A percentile compares a stretch with the other conserved stretches of the same genome.
Conservation (phyloP, 2,329 filamentous ascomycete genomes). For the Aspergillus luchuensis region DNA sequence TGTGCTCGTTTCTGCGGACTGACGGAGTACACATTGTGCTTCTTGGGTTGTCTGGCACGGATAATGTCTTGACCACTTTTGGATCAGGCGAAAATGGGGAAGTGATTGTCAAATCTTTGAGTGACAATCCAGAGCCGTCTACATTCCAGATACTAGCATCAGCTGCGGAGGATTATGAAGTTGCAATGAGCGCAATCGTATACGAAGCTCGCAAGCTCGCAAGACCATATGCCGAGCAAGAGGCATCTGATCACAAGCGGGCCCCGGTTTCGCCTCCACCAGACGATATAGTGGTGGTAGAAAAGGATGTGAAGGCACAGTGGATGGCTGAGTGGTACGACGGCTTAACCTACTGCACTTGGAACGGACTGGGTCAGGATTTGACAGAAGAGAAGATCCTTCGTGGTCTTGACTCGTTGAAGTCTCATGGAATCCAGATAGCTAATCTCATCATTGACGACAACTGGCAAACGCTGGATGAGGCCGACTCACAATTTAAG, state of each 20-base stretch:
- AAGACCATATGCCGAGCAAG: conserved; percentile 29
- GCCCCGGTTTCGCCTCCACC: conserved; percentile 36
- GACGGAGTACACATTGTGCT: conserved; percentile 76
- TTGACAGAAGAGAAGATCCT: conserved; percentile 80
- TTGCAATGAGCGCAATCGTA: conserved; percentile 76
- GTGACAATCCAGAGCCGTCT: conserved; percentile 63
- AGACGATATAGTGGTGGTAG: conserved; percentile 47
- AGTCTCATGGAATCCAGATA: conserved; percentile 72
- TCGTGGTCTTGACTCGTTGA: conserved; percentile 70
- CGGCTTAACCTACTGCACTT: conserved; percentile 91
- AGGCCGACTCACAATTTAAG: conserved; percentile 55
- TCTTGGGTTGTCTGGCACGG: conserved; percentile 73
- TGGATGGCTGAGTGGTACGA: conserved; percentile 93
- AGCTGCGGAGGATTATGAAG: conserved; percentile 71
- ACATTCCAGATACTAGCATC: conserved; percentile 68
- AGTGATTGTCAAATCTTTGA: conserved; percentile 69
- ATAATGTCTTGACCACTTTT: conserved; percentile 70
- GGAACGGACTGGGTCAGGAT: conserved; percentile 86
- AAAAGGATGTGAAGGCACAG: conserved; percentile 45
- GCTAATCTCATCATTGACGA: conserved; percentile 93
- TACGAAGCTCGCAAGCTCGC: conserved; percentile 79
- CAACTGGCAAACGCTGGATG: conserved; percentile 83
- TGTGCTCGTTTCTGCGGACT: conserved; percentile 73
- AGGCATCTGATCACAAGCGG: conserved; percentile 12
- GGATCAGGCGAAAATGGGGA: conserved; percentile 65